A percentile compares a stretch with the other conserved stretches of the same genome.
These are phyloP conservation scores for Claviceps paspali DNA, from an alignment of 2,329 filamentous ascomycete genomes.

Conservation along the genomic window DNA sequence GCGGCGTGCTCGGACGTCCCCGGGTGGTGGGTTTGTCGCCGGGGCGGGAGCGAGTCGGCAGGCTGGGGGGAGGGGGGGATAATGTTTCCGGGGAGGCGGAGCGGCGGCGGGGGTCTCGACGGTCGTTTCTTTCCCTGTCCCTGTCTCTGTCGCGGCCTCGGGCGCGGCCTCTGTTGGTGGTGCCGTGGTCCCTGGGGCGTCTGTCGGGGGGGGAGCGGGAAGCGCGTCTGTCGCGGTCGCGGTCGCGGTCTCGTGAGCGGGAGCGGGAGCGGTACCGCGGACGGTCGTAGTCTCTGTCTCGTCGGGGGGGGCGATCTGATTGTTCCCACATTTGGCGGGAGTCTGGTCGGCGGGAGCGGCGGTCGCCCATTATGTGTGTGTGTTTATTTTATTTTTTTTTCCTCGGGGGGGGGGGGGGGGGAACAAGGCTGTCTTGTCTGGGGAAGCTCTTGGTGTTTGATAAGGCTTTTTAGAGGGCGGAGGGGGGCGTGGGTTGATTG, in stretches of 20 bases:
- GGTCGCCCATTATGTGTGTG: conserved; percentile 18
- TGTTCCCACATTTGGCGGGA: conserved; percentile 49
- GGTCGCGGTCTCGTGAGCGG: conserved; percentile 16
- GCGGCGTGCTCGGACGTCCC: too few relatives aligned
- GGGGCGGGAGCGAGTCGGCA: conserved; percentile 21
- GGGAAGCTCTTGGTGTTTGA: too few relatives aligned
- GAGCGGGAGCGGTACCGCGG: conserved; percentile 14
- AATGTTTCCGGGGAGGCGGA: conserved; percentile 21
- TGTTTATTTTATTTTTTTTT: neutral
- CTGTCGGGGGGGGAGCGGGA: conserved; percentile 11
- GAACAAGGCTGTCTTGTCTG: too few relatives aligned
- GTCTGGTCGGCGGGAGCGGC: conserved; percentile 26
- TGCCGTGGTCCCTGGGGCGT: conserved; percentile 6
- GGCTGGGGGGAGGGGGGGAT: conserved; percentile 9
- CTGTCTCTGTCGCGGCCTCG: conserved; percentile 6
- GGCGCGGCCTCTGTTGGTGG: conserved; percentile 14
- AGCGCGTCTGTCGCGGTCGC: conserved; percentile 17
- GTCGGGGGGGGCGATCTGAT: conserved; percentile 22
- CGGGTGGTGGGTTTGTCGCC: conserved; percentile 6
- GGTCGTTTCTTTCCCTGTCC: too few relatives aligned
- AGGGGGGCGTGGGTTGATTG: too few relatives aligned
- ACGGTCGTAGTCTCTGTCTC: conserved; percentile 15
- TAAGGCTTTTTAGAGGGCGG: too few relatives aligned
- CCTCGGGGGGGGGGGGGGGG: too few relatives aligned
- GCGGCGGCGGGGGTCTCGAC: conserved; percentile 17